Base-by-base conservation (phyloP, 1,284 basidiomycete species). In the Cystobasidiaceae sp. region DNA sequence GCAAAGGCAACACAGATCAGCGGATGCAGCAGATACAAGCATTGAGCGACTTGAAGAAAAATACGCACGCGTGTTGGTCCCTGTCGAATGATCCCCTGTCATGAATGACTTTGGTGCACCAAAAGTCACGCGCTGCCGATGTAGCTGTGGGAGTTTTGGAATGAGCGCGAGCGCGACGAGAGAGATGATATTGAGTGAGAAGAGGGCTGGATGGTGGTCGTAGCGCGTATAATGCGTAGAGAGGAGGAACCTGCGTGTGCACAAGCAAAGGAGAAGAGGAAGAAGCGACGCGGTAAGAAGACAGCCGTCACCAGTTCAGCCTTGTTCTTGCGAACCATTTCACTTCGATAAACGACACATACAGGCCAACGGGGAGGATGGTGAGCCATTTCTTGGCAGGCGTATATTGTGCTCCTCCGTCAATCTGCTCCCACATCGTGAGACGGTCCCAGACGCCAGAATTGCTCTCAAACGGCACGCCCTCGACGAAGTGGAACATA, bases 361-460 rank as follows among this genome's bases (percentile, higher is more conserved):
- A 97, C 91, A 99, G 80, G 34, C 84, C 84, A 73, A 97, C 89
- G 1, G 94, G 94, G 8, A 96, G 86, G 65, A 85, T 87, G 62
- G 96, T 85, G 43, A 99, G 81, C 91, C 93, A 98, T 77, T 99
- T 99, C 81, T 94, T 97, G 2, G 94, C 87, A 0, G 94, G 94
- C 1, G 94, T 99, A 78, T 98, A 96, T 74, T 98, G 94, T 0
- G 93, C 94, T 41, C 94, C 94, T 67, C 91, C 88, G 77, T 99
- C 94, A 67, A 99, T 99, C 82, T 99, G 94, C 77, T 99, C 94
- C 94, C 94, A 99, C 27, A 99, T 80, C 0, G 96, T 98, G 51
- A 98, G 82, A 72, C 97, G 90, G 76, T 98, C 94, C 79, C 96
- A 98, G 4, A 90, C 94, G 44, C 96, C 96, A 58, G 67, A 71